phyloP scores from a whole-genome alignment of 495 filamentous ascomycete genomes.

The Sphaerosporella brunnea region DNA sequence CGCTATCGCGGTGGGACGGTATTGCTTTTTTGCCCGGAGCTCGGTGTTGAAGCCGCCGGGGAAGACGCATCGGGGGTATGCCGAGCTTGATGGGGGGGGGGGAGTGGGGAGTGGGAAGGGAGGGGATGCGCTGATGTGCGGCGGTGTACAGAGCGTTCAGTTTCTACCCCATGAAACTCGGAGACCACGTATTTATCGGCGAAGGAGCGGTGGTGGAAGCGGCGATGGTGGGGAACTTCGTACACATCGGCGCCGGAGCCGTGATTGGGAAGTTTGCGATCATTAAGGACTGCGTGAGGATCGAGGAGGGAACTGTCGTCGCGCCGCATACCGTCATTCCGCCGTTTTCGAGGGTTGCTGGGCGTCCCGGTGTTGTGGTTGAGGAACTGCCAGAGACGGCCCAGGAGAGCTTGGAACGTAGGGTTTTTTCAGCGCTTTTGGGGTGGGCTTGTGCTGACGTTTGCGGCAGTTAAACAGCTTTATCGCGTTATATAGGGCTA shows the following conservation, averaged over 20 bases:
- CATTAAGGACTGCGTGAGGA: slow-evolving; percentile 72
- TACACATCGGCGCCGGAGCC: slow-evolving; percentile 55
- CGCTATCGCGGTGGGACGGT: slow-evolving; percentile 71
- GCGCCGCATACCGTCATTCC: slow-evolving; percentile 81
- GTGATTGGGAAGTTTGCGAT: slow-evolving; percentile 67
- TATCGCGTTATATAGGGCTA: too few relatives aligned
- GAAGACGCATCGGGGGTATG: slow-evolving; percentile 46
- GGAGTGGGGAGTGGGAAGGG: neutral
- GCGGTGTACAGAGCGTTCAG: slow-evolving; percentile 35
- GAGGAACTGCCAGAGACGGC: slow-evolving; percentile 73
- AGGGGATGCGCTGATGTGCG: neutral
- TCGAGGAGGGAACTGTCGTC: slow-evolving; percentile 67
- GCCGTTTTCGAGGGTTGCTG: slow-evolving; percentile 69
- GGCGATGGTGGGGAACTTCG: slow-evolving; percentile 60
- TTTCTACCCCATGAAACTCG: slow-evolving; percentile 75
- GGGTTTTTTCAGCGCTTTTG: too few relatives aligned
- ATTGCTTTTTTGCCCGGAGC: slow-evolving; percentile 62
- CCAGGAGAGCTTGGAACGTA: slow-evolving; percentile 40
- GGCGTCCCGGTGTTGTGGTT: slow-evolving; percentile 61
- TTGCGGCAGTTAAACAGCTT: too few relatives aligned
- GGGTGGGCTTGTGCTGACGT: too few relatives aligned
- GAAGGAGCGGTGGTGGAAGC: slow-evolving; percentile 56
- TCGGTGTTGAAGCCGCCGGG: slow-evolving; percentile 61
- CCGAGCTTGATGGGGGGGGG: neutral
- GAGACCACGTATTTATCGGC: slow-evolving; percentile 80